Percentiles rank a stretch among this genome's conserved stretches.
phyloP scores from a whole-genome alignment of 148 eudicot species.

The Rhododendron simsii region DNA sequence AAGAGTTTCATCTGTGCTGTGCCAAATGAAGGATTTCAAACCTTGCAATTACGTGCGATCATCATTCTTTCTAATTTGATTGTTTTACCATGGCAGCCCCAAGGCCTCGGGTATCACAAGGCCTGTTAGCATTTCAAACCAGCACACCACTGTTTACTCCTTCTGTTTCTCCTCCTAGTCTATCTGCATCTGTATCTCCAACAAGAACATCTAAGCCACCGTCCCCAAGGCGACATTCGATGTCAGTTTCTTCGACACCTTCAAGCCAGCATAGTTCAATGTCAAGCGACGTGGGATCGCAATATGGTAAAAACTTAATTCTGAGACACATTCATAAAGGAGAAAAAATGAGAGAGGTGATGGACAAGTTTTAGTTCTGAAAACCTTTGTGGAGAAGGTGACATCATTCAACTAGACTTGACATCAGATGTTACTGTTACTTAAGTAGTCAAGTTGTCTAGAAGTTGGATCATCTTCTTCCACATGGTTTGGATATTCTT shows the following conservation, averaged over 20 bases:
- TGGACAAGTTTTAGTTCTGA: neutral
- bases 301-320: conserved; percentile 25
- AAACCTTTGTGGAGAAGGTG: neutral
- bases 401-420: neutral
- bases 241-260: conserved; percentile 47
- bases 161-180: conserved; percentile 75
- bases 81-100: conserved; percentile 28
- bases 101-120: conserved; percentile 70
- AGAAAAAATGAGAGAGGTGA: neutral
- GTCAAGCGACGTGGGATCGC: conserved; percentile 64
- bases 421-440: neutral
- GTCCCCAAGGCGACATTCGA: conserved; percentile 83
- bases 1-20: neutral
- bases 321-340: neutral
- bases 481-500: neutral
- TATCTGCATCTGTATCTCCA: conserved; percentile 75
- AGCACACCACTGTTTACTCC: conserved; percentile 90
- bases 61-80: neutral
- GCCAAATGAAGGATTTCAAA: neutral
- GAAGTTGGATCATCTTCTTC: neutral
- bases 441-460: neutral
- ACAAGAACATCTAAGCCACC: conserved; percentile 55
- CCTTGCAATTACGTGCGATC: neutral
- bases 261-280: conserved; percentile 57
- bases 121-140: conserved; percentile 70